phyloP scores from a whole-genome alignment of 768 basidiomycete species.

The Russula sp. region DNA sequence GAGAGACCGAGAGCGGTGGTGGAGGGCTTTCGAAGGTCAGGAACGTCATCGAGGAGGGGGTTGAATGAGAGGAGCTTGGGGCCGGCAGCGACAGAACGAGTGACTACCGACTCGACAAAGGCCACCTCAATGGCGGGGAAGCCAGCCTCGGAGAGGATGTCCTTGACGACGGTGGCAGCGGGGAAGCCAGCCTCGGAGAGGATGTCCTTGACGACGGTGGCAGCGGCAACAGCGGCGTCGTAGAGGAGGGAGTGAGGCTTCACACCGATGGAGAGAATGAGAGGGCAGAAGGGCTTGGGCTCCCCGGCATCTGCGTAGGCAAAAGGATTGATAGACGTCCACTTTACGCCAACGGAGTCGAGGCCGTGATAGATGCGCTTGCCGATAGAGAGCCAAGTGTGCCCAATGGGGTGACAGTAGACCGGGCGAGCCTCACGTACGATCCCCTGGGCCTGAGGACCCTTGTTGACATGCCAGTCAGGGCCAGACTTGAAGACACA shows the following conservation, averaged over 20 bases:
- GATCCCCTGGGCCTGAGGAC: conserved; percentile 24
- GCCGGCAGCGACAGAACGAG: conserved; percentile 23
- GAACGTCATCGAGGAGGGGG: conserved; percentile 26
- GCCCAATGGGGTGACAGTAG: conserved; percentile 26
- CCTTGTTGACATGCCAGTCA: conserved; percentile 1
- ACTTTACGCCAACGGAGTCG: conserved; percentile 23
- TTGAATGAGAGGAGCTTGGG: conserved; percentile 30
- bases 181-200: conserved; percentile 21
- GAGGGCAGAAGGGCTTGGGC: conserved; percentile 20
- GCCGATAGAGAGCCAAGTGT: conserved; percentile 24
- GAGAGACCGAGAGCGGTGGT: conserved; percentile 33
- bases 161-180: conserved; percentile 20
- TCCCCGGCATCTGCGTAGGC: conserved; percentile 23
- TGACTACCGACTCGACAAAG: conserved; percentile 25
- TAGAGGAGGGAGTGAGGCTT: conserved; percentile 24
- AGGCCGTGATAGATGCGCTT: conserved; percentile 24
- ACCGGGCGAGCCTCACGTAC: conserved; percentile 27
- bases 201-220: conserved; percentile 21
- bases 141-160: conserved; percentile 21
- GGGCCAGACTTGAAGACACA: conserved; percentile 13
- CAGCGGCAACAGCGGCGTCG: conserved; percentile 23
- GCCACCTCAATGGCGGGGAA: conserved; percentile 26
- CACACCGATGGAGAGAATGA: conserved; percentile 26
- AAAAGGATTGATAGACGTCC: conserved; percentile 23
- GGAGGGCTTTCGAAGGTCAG: conserved; percentile 31